Conservation (phyloP, 1,139 yeast species). For the Debaryomyces nepalensis region DNA sequence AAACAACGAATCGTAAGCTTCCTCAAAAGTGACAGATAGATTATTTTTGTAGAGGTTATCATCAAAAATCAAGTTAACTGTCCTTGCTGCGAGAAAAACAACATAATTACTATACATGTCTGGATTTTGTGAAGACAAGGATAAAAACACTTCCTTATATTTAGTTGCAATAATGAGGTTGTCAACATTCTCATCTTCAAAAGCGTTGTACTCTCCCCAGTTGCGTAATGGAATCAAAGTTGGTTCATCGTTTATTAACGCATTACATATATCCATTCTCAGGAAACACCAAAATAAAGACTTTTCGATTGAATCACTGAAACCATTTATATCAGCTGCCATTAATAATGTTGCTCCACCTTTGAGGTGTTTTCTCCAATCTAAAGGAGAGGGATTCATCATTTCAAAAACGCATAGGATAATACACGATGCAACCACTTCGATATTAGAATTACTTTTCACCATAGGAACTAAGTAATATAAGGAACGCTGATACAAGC, state of each 20-base stretch:
- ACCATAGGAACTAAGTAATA: neutral
- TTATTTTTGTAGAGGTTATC: neutral
- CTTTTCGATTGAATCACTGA: neutral
- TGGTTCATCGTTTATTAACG: neutral
- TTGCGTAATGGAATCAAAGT: neutral
- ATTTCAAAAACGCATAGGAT: neutral
- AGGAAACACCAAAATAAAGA: neutral
- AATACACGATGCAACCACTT: neutral
- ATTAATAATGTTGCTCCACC: neutral
- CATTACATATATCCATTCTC: neutral
- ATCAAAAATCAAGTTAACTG: neutral
- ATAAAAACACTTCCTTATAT: neutral
- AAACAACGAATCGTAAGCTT: neutral
- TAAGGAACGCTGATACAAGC: neutral
- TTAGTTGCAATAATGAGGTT: neutral
- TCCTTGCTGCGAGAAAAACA: neutral
- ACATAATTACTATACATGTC: neutral
- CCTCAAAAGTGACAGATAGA: too few species aligned
- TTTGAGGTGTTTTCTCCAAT: neutral
- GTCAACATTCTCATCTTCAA: neutral
- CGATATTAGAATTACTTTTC: neutral
- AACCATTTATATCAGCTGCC: neutral
- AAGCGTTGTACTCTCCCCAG: neutral
- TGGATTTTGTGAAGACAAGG: neutral
- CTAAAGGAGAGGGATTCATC: neutral